Base-by-base conservation (phyloP, 176 grass and related monocot species). In the Alopecurus myosuroides region DNA sequence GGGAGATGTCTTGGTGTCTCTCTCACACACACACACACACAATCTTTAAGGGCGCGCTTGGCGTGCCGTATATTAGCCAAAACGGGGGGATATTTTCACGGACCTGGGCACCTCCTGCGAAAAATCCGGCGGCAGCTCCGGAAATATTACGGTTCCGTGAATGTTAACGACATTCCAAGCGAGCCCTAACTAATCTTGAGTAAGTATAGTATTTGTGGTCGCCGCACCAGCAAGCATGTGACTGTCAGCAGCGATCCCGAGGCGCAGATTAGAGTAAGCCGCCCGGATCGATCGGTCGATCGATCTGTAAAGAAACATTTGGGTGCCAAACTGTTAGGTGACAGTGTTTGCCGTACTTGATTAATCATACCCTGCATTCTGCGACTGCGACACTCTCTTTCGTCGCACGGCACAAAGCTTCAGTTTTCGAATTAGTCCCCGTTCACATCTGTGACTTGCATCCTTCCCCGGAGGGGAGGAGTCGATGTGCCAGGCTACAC, bases 201-300 rank as follows among this genome's bases (percentile, higher is more conserved):
- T 0, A 44, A 25, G 15, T 69, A 53, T 67, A 30, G 4, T 63
- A 49, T 70, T 23, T 58, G 26, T 30, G 76, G 14, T 86, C 53
- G 30, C 44, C 78, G 77, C 63, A 78, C 78, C 79, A 83, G 44
- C 82, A 88, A 70, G 88, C 94, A 94, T 94, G 92, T 97, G 92
- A 91, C 86, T 66, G 77, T 64, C 77, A 82, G 83, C 92, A 78
- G 52, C 88, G 91, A 97, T 92, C 92, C 94, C 84, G 42, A 92
- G 67, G 92, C 40, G 57, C 35, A 70, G 58, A 94, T 85, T 94
- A 90, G 79, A 94, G 83, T 89, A 94, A 91, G 57, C 61, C 19
- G 53, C 57, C 26, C 22, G 4, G 5, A 1, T 3, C 61, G 2
- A 15, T 62, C 58, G 4, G 17, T 63, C 60, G 57, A 63, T 62